Percentiles rank a stretch among this genome's conserved stretches.
These are phyloP conservation scores for Trametes hirsuta DNA, from an alignment of 1,284 basidiomycete genomes.

Conservation along the genomic window DNA sequence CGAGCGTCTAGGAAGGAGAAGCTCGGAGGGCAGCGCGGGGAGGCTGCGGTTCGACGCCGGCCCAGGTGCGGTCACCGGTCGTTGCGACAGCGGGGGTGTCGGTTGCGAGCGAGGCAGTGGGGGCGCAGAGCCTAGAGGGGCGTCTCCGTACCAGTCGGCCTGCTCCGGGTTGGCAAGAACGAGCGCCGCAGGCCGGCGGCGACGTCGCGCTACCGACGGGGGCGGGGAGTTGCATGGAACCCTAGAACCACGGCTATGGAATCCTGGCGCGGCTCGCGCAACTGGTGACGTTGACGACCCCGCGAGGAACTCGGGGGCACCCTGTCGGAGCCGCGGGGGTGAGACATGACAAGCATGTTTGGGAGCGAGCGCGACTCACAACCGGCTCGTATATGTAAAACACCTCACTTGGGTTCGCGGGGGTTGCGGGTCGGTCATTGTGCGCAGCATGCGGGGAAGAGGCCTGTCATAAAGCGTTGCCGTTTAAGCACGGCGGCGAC, in stretches of 20 bases:
- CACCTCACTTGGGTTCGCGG: slow-evolving; percentile 9
- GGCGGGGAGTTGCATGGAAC: background rate
- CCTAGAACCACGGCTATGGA: slow-evolving; percentile 12
- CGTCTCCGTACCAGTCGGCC: slow-evolving; percentile 14
- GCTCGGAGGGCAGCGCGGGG: background rate
- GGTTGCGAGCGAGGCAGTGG: background rate
- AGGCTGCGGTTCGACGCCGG: background rate
- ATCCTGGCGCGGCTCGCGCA: slow-evolving; percentile 23
- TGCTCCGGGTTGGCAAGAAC: slow-evolving; percentile 20
- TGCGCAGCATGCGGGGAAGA: background rate
- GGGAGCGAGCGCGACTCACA: slow-evolving; percentile 16
- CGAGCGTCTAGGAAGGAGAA: background rate
- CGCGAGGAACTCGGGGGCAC: slow-evolving; percentile 29
- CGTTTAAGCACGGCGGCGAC: background rate
- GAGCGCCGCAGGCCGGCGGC: slow-evolving; percentile 22
- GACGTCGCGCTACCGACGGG: slow-evolving; percentile 4
- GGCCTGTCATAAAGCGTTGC: background rate
- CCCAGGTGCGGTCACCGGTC: background rate
- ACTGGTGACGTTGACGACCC: slow-evolving; percentile 27
- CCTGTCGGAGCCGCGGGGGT: slow-evolving; percentile 11
- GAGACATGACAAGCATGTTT: background rate
- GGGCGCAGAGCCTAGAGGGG: slow-evolving; percentile 1
- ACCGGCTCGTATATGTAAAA: slow-evolving; percentile 28
- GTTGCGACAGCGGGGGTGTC: background rate
- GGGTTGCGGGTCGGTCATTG: background rate